These are phyloP conservation scores for Nannochloropsis gaditana DNA, from an alignment of 108 stramenopile species.

Conservation along the genomic window DNA sequence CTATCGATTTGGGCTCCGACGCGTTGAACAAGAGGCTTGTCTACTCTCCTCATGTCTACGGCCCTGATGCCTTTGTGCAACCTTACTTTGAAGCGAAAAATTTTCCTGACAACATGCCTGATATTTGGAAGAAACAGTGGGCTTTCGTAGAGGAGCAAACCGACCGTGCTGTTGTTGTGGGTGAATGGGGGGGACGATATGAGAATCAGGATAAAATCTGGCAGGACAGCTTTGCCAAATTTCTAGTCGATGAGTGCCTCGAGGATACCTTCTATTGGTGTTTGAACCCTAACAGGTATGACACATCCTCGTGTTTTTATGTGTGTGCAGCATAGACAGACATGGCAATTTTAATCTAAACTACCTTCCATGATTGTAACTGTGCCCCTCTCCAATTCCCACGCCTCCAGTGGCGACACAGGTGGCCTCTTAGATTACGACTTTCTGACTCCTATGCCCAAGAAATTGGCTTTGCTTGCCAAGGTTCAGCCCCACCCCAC, in stretches of 20 bases:
- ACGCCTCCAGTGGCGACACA: neutral
- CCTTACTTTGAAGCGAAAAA: neutral
- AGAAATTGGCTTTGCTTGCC: neutral
- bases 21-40: constrained; percentile 13
- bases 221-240: constrained; percentile 18
- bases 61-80: neutral
- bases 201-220: neutral
- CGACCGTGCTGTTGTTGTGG: constrained; percentile 21
- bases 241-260: neutral
- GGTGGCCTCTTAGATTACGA: constrained; percentile 16
- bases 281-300: constrained; percentile 7
- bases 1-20: neutral
- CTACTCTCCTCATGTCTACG: constrained; percentile 3
- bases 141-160: constrained; percentile 16
- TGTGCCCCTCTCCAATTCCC: no score
- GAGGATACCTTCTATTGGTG: constrained; percentile 24
- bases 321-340: no score
- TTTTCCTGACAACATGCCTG: constrained; percentile 23
- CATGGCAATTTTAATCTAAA: no score
- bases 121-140: constrained; percentile 15
- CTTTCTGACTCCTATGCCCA: neutral
- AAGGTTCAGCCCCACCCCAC: neutral
- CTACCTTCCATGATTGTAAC: no score
- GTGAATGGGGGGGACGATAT: neutral
- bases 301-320: no score